A percentile compares a stretch with the other conserved stretches of the same genome.
Evolutionary conservation across 1,284 basidiomycete species (phyloP).

Genomic region (Rhodofomes roseus): DNA sequence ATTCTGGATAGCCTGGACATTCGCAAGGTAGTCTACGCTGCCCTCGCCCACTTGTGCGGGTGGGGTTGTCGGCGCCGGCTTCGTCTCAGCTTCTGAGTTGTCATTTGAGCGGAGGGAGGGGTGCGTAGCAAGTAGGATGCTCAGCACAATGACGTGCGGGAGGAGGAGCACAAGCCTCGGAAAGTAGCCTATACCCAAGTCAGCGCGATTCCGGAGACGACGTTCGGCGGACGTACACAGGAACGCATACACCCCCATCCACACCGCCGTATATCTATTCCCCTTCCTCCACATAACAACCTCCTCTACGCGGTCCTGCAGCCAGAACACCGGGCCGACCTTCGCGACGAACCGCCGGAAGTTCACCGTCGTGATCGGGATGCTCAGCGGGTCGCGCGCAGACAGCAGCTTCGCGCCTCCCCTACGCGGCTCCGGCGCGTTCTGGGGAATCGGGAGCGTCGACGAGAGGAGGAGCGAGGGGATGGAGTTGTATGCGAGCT

Average conservation of each 20-base stretch:
- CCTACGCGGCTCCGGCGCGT: slow-evolving; percentile 17
- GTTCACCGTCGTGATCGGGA: slow-evolving; percentile 68
- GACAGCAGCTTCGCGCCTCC: slow-evolving; percentile 36
- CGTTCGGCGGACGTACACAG: slow-evolving; percentile 47
- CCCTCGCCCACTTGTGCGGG: slow-evolving; percentile 46
- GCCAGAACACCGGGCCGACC: slow-evolving; percentile 70
- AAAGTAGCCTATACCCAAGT: slow-evolving; percentile 50
- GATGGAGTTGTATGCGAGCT: slow-evolving; percentile 24
- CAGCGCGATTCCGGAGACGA: neutral
- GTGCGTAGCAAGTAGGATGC: slow-evolving; percentile 55
- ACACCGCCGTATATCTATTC: slow-evolving; percentile 59
- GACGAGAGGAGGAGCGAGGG: slow-evolving; percentile 31
- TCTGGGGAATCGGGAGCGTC: slow-evolving; percentile 27
- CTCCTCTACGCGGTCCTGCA: slow-evolving; percentile 75
- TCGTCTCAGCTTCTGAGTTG: slow-evolving; percentile 12
- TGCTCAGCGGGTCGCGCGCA: slow-evolving; percentile 60
- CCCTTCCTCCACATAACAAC: slow-evolving; percentile 70
- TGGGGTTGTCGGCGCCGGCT: slow-evolving; percentile 31
- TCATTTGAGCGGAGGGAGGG: slow-evolving; percentile 30
- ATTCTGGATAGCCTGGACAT: slow-evolving; percentile 77
- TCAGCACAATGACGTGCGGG: slow-evolving; percentile 53
- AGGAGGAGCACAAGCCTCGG: slow-evolving; percentile 63
- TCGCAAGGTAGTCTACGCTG: slow-evolving; percentile 69
- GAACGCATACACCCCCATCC: slow-evolving; percentile 67
- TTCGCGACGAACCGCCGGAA: slow-evolving; percentile 70